Evolutionary conservation across 371 early-diverging fungal species (phyloP).

Genomic region (Apophysomyces elegans): DNA sequence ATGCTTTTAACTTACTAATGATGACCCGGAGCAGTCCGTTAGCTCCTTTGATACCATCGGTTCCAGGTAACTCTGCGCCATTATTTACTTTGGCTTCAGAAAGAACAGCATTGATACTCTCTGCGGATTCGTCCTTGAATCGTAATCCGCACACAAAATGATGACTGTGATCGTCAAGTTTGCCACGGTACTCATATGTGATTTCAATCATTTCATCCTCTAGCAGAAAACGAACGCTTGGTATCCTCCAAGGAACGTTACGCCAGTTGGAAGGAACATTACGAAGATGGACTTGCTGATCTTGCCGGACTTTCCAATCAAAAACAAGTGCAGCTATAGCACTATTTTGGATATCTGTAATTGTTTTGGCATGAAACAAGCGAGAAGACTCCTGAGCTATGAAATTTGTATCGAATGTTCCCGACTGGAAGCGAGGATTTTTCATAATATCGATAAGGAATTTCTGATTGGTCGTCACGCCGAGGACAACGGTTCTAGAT

Average conservation of each 20-base stretch:
- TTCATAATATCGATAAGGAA: conserved; percentile 63
- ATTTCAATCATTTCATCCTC: conserved; percentile 36
- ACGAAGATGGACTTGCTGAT: conserved; percentile 52
- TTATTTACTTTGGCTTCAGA: conserved; percentile 25
- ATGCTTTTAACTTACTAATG: conserved; percentile 39
- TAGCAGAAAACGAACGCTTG: conserved; percentile 41
- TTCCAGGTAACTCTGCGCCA: conserved; percentile 30
- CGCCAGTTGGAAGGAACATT: conserved; percentile 62
- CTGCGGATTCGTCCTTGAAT: conserved; percentile 29
- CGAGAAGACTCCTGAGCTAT: conserved; percentile 46
- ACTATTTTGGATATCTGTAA: conserved; percentile 28
- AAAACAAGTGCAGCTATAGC: conserved; percentile 53
- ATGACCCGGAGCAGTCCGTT: conserved; percentile 53
- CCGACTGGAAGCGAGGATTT: conserved; percentile 60
- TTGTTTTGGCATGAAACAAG: conserved; percentile 27
- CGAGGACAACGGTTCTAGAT: conserved; percentile 59
- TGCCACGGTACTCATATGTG: conserved; percentile 49
- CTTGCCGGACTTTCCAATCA: conserved; percentile 57
- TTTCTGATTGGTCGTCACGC: conserved; percentile 70
- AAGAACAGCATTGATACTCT: conserved; percentile 19
- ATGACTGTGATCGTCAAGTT: conserved; percentile 40
- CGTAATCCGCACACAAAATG: conserved; percentile 37
- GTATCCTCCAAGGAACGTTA: conserved; percentile 56
- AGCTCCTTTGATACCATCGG: conserved; percentile 36
- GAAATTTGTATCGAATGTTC: conserved; percentile 66